Evolutionary conservation across 768 basidiomycete genomes (phyloP), one percentile per base, ranked within the genome.

Genomic region (Dentipellis sp.): DNA sequence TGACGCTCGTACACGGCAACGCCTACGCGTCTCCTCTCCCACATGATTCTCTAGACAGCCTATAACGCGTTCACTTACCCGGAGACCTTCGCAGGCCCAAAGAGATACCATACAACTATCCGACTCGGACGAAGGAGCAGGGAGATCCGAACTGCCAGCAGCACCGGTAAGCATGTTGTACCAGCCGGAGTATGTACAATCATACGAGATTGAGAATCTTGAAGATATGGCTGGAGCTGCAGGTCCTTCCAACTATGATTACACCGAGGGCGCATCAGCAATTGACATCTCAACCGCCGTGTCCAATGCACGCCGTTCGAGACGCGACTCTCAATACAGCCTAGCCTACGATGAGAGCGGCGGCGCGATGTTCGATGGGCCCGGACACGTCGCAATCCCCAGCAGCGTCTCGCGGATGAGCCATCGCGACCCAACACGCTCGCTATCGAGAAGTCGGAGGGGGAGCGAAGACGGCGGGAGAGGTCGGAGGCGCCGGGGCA

Each of bases 251-350:
- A 55, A 34, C 4, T 58, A 75, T 61, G 91, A 94, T 72, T 94
- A 94, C 67, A 92, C 91, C 1, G 91, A 94, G 63, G 91, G 90
- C 40, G 91, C 91, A 36, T 85, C 88, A 10, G 75, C 82, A 7
- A 73, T 82, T 34, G 91, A 91, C 58, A 91, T 94, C 46, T 69
- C 79, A 56, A 68, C 74, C 59, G 90, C 79, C 16, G 62, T 86
- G n/a, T 71, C 71, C 37, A 78, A 75, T 59, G 74, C 63, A 52
- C 74, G 75, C 45, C 77, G 71, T 35, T 69, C 79, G n/a, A 76
- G 87, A 42, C 78, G 83, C 17, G 81, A 88, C 63, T 91, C 91
- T 4, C 82, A 83, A 52, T 78, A 80, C 62, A 82, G 80, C 64
- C 69, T 72, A 52, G 79, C 83, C 52, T 81, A 78, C 40, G 81